Percentiles rank a stretch among this genome's conserved stretches.
Conservation (phyloP, 2,329 filamentous ascomycete species). For the Pleomassaria siparia region DNA sequence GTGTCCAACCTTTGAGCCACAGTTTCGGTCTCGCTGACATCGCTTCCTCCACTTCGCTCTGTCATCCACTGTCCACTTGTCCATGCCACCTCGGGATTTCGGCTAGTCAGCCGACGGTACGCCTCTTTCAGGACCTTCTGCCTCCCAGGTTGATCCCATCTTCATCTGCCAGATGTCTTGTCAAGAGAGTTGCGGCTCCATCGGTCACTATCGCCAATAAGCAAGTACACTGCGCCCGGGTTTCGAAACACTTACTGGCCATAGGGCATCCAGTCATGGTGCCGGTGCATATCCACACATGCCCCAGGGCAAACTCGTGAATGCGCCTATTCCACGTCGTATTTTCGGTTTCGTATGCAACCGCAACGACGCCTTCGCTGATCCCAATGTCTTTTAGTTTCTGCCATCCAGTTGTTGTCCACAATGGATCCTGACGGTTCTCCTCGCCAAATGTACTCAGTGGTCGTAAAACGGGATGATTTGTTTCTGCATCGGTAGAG, state of each 20-base stretch:
- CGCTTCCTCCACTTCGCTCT: constrained; percentile 67
- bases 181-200: constrained; percentile 49
- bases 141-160: constrained; percentile 32
- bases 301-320: constrained; percentile 60
- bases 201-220: constrained; percentile 57
- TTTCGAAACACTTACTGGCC: background rate
- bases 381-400: constrained; percentile 62
- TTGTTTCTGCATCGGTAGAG: constrained; percentile 65
- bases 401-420: constrained; percentile 69
- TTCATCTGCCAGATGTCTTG: constrained; percentile 18
- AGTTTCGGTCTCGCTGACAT: constrained; percentile 69
- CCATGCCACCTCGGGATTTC: constrained; percentile 59
- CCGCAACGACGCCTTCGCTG: constrained; percentile 60
- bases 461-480: constrained; percentile 62
- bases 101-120: constrained; percentile 56
- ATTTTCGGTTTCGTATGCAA: constrained; percentile 59
- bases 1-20: constrained; percentile 45
- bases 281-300: constrained; percentile 62
- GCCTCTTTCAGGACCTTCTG: constrained; percentile 55
- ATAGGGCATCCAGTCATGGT: constrained; percentile 56
- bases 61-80: constrained; percentile 81
- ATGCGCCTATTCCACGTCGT: constrained; percentile 58
- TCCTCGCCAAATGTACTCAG: constrained; percentile 62
- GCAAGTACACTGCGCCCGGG: background rate
- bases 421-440: constrained; percentile 56